Percentiles rank a stretch among this genome's conserved stretches.
These are phyloP conservation scores for Cyclotella cryptica DNA, from an alignment of 108 stramenopile species.

Conservation along the genomic window DNA sequence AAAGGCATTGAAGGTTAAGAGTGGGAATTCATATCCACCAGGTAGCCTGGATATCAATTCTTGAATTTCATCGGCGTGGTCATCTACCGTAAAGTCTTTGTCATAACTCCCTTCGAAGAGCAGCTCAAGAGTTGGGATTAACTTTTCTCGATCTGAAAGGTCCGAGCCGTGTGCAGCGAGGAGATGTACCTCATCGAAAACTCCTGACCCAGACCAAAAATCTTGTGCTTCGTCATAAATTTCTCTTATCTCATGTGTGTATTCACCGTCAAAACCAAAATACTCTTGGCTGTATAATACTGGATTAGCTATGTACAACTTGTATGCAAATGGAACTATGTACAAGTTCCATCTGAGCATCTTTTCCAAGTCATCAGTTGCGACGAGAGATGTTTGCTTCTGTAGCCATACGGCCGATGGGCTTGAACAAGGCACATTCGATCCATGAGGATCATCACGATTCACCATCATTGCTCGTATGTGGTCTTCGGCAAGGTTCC, in stretches of 20 bases:
- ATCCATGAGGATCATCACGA: slow-evolving; percentile 15
- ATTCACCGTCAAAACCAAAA: slow-evolving; percentile 46
- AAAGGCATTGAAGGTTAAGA: slow-evolving; percentile 55
- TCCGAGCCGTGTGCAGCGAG: slow-evolving; percentile 41
- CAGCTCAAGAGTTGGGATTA: slow-evolving; percentile 42
- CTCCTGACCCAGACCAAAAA: slow-evolving; percentile 43
- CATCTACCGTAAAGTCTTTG: slow-evolving; percentile 31
- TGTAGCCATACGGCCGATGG: slow-evolving; percentile 37
- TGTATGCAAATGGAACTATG: slow-evolving; percentile 42
- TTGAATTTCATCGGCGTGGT: slow-evolving; percentile 51
- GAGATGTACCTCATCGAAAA: slow-evolving; percentile 26
- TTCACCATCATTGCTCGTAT: slow-evolving; percentile 21
- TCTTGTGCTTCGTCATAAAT: slow-evolving; percentile 34
- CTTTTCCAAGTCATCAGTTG: slow-evolving; percentile 32
- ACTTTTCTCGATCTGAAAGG: slow-evolving; percentile 43
- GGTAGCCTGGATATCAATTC: slow-evolving; percentile 39
- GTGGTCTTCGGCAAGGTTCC: slow-evolving; percentile 3
- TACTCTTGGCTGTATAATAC: slow-evolving; percentile 24
- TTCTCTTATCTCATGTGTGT: slow-evolving; percentile 33
- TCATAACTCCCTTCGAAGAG: slow-evolving; percentile 32
- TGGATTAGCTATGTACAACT: slow-evolving; percentile 29
- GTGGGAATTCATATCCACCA: slow-evolving; percentile 40
- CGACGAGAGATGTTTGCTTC: slow-evolving; percentile 9
- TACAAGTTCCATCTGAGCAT: slow-evolving; percentile 40
- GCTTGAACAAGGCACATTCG: slow-evolving; percentile 24